Evolutionary conservation across 1,284 basidiomycete species (phyloP).

Genomic region (Retiboletus fuscus): DNA sequence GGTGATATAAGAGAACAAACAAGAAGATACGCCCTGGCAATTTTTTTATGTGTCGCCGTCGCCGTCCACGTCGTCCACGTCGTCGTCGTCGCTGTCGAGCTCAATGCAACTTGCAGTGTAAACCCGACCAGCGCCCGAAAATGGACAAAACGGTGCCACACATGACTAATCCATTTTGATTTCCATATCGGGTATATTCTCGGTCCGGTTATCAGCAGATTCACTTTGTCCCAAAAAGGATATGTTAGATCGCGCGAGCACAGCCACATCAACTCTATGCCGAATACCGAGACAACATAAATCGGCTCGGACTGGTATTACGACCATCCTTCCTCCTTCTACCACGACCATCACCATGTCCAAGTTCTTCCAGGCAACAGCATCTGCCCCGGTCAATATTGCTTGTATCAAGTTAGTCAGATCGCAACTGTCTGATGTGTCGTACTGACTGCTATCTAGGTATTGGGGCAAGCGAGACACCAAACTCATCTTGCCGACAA

Average conservation of each 20-base stretch:
- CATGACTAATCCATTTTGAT: slow-evolving; percentile 27
- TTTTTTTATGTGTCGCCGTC: slow-evolving; percentile 34
- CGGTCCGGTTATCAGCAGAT: slow-evolving; percentile 33
- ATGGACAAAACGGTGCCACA: slow-evolving; percentile 32
- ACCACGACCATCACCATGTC: slow-evolving; percentile 58
- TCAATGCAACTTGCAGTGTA: slow-evolving; percentile 30
- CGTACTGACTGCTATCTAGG: slow-evolving; percentile 57
- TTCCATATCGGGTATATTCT: slow-evolving; percentile 28
- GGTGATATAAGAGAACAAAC: slow-evolving; percentile 27
- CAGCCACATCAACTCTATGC: slow-evolving; percentile 36
- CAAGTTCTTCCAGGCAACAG: slow-evolving; percentile 83
- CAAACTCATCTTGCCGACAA: slow-evolving; percentile 94
- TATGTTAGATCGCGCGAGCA: slow-evolving; percentile 32
- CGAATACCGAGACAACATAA: slow-evolving; percentile 32
- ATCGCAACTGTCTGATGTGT: slow-evolving; percentile 26
- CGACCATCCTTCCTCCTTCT: slow-evolving; percentile 25
- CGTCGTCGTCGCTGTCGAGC: slow-evolving; percentile 30
- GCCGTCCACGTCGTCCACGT: slow-evolving; percentile 28
- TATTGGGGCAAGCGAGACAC: slow-evolving; percentile 99
- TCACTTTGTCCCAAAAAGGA: slow-evolving; percentile 20
- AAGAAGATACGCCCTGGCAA: slow-evolving; percentile 32
- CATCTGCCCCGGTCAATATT: slow-evolving; percentile 95
- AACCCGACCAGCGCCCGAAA: slow-evolving; percentile 47
- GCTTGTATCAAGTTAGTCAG: slow-evolving; percentile 90
- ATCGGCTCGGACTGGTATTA: slow-evolving; percentile 10